Base-by-base conservation (phyloP, 352 stramenopile species). In the Phytophthora sojae region DNA sequence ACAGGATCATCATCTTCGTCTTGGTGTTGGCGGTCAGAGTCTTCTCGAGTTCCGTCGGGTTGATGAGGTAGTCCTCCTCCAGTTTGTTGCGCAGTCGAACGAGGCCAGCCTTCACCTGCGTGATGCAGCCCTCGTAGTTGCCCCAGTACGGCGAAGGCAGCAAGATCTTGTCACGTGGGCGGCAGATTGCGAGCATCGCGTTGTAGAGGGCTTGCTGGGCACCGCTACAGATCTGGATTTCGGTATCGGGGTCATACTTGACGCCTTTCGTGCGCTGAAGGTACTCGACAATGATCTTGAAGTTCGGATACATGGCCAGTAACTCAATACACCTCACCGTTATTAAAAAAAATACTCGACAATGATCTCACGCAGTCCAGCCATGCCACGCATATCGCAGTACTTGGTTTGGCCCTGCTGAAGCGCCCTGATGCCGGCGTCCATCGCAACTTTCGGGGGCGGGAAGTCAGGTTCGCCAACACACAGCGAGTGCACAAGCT, bases 91-190 rank as follows among this genome's bases (percentile, higher is more conserved):
- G 90, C 17, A 99, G 75, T 63, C 97, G 86, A 7, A 99, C 82
- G 0, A 96, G 85, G 25, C 86, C 86, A 3, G 91, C 96, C 37
- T 90, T 91, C 2, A 93, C 91, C 25, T 99, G 83, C 39, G 89
- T 83, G 26, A 95, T 89, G 65, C 99, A 99, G 76, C 98, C 95
- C 6, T 97, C 95, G 84, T 99, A 99, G 30, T 83, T 98, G 6
- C 97, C 94, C 96, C 96, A 99, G 83, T 98, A 99, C 6, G 97
- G 97, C n/a, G 96, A 94, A 14, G 97, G 97, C 55, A 99, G 89
- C 37, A 99, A 76, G 2, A 99, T 96, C 64, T 98, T 89, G 75
- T 99, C 97, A 6, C 96, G 96, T 1, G 87, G 79, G n/a, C 93
- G 82, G 65, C 85, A 95, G 32, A 97, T 83, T 0, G 94, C 89